Evolutionary conservation across 495 filamentous ascomycete genomes (phyloP).

Genomic region (Talaromyces proteolyticus): DNA sequence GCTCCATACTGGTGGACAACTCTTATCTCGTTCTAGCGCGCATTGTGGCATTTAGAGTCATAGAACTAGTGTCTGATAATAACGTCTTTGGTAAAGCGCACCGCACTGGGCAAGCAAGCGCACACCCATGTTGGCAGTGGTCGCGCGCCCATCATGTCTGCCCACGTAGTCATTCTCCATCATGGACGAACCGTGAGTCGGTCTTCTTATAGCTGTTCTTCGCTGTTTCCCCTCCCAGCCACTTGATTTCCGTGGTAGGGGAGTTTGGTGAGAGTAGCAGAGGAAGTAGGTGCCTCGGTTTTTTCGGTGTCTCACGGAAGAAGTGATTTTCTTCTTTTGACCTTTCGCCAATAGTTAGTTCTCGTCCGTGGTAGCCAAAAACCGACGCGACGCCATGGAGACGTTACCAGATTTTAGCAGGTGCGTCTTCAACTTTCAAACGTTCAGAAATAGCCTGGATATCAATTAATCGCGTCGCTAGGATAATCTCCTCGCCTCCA

Average conservation of each 20-base stretch:
- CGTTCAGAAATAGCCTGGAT: no score
- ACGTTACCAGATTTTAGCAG: conserved; percentile 9
- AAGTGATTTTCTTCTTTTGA: neutral
- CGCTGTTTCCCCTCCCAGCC: neutral
- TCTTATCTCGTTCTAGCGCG: neutral
- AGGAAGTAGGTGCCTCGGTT: neutral
- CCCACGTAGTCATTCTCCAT: neutral
- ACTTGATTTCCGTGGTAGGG: neutral
- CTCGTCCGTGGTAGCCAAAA: no score
- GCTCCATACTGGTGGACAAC: no score
- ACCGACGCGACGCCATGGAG: conserved; percentile 10
- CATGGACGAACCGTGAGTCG: no score
- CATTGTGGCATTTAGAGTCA: neutral
- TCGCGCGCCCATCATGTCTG: no score
- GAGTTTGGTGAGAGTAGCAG: neutral
- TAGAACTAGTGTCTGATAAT: neutral
- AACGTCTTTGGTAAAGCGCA: neutral
- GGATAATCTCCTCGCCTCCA: conserved; percentile 34
- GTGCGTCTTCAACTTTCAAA: neutral
- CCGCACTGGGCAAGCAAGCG: no score
- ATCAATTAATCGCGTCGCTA: conserved; percentile 14
- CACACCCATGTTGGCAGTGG: neutral
- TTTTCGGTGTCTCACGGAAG: neutral
- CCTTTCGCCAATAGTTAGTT: no score
- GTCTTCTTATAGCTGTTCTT: neutral